Evolutionary conservation across 140 eudicot genomes (phyloP).

Genomic region (Oenanthe javanica): DNA sequence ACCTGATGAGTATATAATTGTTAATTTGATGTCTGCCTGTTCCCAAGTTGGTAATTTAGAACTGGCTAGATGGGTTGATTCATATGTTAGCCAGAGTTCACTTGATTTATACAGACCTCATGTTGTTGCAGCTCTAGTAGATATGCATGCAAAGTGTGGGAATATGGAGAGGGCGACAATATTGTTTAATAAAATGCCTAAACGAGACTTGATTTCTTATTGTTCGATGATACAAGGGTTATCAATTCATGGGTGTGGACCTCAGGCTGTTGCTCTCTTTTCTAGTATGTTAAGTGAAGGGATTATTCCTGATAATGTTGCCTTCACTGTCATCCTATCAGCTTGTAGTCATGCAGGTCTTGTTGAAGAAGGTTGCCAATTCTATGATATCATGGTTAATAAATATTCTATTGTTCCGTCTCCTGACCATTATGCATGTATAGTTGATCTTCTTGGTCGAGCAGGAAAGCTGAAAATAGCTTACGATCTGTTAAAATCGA

Average conservation of each 20-base stretch:
- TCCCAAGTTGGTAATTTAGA: constrained; percentile 65
- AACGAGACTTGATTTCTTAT: constrained; percentile 49
- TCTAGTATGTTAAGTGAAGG: constrained; percentile 60
- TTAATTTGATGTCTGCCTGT: constrained; percentile 79
- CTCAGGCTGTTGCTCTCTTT: constrained; percentile 49
- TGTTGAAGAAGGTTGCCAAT: constrained; percentile 55
- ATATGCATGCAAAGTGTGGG: constrained; percentile 86
- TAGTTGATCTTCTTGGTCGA: constrained; percentile 64
- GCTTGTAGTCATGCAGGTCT: constrained; percentile 67
- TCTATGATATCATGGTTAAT: constrained; percentile 40
- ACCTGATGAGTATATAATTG: constrained; percentile 69
- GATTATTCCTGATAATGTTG: constrained; percentile 58
- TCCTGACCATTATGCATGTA: constrained; percentile 70
- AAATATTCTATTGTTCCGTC: constrained; percentile 43
- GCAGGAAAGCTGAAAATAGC: constrained; percentile 62
- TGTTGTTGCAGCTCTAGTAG: constrained; percentile 58
- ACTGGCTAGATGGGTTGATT: constrained; percentile 62
- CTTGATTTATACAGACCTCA: constrained; percentile 37
- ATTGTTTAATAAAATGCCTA: constrained; percentile 48
- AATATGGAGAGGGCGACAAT: constrained; percentile 56
- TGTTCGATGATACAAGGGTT: constrained; percentile 82
- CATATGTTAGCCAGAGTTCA: constrained; percentile 27
- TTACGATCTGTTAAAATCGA: constrained; percentile 42
- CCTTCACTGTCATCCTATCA: constrained; percentile 52
- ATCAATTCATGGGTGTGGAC: constrained; percentile 56